Base-by-base conservation (phyloP, 2,329 filamentous ascomycete genomes). In the Cytospora piceae region DNA sequence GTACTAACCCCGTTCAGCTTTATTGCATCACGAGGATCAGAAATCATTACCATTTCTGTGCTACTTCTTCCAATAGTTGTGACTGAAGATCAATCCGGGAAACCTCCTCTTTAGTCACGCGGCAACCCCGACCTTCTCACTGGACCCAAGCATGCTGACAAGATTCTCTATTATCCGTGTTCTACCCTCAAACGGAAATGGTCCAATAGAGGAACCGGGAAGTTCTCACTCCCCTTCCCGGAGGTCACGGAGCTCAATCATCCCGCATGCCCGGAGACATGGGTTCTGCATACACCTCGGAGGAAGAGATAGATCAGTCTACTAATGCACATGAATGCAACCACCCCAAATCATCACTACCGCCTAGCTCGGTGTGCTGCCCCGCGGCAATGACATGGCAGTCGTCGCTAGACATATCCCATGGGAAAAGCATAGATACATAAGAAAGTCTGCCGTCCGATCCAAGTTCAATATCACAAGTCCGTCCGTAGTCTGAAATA, bases 281-380 rank as follows among this genome's bases (percentile, higher is more conserved):
- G 52, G 34, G n/a, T 5, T 20, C 31, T 34, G 37, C 52, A 62
- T 62, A 55, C 37, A 29, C 37, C 37, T 39, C 60, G 37, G 60
- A 63, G 60, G 34, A 57, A 37, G 55, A 49, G 53, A 51, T 42
- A 39, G 27, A 63, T 57, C 53, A 51, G 53, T 56, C 46, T 7
- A 11, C 20, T 22, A n/a, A 2, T 20, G 7, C n/a, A 51, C 53
- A 63, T 57, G 42, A 57, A 37, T 56, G 52, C 49, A 63, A 63
- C 60, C 60, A 63, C 46, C 59, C 59, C 59, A 51, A 32, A 46
- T 46, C 34, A 57, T 54, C 53, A 34, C 52, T 32, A 29, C 52
- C 37, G 27, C 52, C 37, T 52, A 62, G 52, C 52, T 54, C 37
- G 24, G 52, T 56, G 34, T 27, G 52, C 52, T 51, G 29, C 39